Base-by-base conservation (phyloP, 2,329 filamentous ascomycete species). In the Lithohypha guttulata region DNA sequence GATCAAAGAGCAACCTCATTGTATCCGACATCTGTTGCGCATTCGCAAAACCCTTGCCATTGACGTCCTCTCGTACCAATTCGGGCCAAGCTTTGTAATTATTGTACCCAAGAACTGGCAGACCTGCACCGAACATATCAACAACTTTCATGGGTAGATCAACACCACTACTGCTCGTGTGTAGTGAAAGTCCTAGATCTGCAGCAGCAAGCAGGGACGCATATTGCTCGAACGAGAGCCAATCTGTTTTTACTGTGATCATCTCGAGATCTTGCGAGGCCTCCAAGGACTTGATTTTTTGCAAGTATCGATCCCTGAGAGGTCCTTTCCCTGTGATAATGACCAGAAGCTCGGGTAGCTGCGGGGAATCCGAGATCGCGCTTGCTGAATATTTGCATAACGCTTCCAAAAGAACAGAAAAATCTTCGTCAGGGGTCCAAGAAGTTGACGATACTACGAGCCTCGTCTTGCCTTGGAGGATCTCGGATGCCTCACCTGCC, bases 141-240 rank as follows among this genome's bases (percentile, higher is more conserved):
- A 98, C 87, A 1, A 98, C 86, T 63, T 98, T 98, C 91, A 98
- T 98, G 0, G 91, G 91, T 14, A 98, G 67, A 60, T 98, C 91
- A 0, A 98, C 86, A 1, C 91, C 91, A 2, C 85, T 94, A 49
- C 83, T 93, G 10, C 86, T 95, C 48, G 77, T 94, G 63, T 98
- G 91, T 18, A 98, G 66, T 41, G 84, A 93, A 17, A 98, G 76
- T 7, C 91, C 91, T 0, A 98, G 67, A 53, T 95, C 89, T 2
- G 91, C 86, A 30, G 80, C 80, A 8, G 81, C 83, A 20, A 98
- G 75, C 3, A 98, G 70, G 1, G 68, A 70, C 1, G 91, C 89
- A 57, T 98, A 98, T 58, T 94, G 82, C 39, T 75, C 69, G 4
- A 84, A 80, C 6, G 76, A 81, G 13, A 98, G 71, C 81, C 91